Evolutionary conservation across 2,329 filamentous ascomycete species (phyloP).

Genomic region (Aspergillus hortae): DNA sequence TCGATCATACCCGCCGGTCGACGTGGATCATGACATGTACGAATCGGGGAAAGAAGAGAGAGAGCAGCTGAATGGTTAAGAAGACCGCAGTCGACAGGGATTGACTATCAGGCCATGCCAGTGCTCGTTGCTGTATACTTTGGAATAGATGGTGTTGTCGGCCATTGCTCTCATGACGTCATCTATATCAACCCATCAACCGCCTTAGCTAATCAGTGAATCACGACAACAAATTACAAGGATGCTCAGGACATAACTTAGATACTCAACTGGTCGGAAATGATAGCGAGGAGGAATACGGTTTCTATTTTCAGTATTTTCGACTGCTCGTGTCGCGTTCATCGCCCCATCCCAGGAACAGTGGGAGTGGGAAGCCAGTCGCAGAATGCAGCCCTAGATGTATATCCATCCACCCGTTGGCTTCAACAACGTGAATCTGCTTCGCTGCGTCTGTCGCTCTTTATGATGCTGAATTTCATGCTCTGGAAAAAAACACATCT

Average conservation of each 20-base stretch:
- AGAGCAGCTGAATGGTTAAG: neutral
- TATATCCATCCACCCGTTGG: too few species aligned
- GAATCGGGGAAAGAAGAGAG: neutral
- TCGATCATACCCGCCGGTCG: conserved; percentile 1
- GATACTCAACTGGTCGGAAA: neutral
- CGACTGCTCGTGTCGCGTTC: neutral
- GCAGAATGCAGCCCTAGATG: neutral
- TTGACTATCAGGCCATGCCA: neutral
- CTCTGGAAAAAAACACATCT: too few species aligned
- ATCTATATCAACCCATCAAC: neutral
- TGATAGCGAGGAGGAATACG: neutral
- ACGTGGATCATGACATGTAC: conserved; percentile 4
- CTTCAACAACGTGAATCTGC: too few species aligned
- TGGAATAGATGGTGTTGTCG: neutral
- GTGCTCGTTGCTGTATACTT: neutral
- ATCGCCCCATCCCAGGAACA: neutral
- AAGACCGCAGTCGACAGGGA: neutral
- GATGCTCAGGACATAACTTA: neutral
- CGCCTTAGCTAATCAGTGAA: neutral
- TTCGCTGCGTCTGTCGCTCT: too few species aligned
- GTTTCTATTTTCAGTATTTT: neutral
- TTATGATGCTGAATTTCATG: too few species aligned
- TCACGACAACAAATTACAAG: neutral
- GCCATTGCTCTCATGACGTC: neutral
- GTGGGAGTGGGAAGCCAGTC: neutral